Percentiles rank a stretch among this genome's conserved stretches.
Conservation (phyloP, 345 rosid genomes). For the Populus nigra region DNA sequence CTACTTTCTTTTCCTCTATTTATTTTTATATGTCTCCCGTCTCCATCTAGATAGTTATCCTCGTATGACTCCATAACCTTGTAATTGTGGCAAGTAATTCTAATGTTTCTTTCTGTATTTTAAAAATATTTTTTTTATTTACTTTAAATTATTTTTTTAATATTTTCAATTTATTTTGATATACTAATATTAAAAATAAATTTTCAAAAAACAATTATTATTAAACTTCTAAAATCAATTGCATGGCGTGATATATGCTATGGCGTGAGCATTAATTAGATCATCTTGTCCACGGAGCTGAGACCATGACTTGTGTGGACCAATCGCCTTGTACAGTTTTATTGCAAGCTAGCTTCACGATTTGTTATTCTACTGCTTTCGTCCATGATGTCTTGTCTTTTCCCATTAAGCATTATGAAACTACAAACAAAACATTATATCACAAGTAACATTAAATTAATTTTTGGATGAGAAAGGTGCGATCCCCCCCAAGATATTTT, state of each 20-base stretch:
- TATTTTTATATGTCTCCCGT: neutral
- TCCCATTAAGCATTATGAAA: neutral
- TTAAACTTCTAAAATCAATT: too few relatives aligned
- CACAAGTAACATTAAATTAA: too few relatives aligned
- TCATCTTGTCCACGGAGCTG: neutral
- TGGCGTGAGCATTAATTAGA: neutral
- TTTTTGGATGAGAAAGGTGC: too few relatives aligned
- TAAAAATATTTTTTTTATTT: too few relatives aligned
- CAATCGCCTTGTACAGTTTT: neutral
- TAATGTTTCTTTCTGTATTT: too few relatives aligned
- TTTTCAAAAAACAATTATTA: too few relatives aligned
- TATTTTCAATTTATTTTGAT: too few relatives aligned
- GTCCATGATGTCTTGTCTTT: neutral
- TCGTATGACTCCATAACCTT: slow-evolving; percentile 18
- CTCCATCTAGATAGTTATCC: slow-evolving; percentile 3
- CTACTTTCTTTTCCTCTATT: neutral
- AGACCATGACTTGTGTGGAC: neutral
- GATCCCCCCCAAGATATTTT: too few relatives aligned
- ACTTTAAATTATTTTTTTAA: too few relatives aligned
- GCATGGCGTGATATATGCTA: neutral
- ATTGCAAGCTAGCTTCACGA: neutral
- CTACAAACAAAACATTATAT: too few relatives aligned
- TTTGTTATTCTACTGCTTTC: neutral
- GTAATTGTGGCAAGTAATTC: slow-evolving; percentile 27
- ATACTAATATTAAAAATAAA: too few relatives aligned